A percentile compares a stretch with the other conserved stretches of the same genome.
Evolutionary conservation across 192 early-diverging fungal genomes (phyloP).

Genomic region (Backusella australiensis): DNA sequence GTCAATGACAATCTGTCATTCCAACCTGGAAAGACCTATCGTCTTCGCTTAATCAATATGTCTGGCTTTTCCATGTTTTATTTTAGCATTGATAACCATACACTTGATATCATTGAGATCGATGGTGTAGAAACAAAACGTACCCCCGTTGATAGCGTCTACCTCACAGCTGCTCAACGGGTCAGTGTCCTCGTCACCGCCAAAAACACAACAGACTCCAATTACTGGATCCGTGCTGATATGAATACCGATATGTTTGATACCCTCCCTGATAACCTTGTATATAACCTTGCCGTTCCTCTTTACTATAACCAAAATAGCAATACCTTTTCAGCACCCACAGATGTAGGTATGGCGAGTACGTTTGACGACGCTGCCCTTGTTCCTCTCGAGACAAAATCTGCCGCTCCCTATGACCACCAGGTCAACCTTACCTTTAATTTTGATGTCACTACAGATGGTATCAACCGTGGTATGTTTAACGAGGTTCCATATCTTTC

Average conservation of each 20-base stretch:
- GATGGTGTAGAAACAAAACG: slow-evolving; percentile 67
- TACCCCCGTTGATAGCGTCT: slow-evolving; percentile 49
- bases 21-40: slow-evolving; percentile 69
- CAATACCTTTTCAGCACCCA: slow-evolving; percentile 18
- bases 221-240: slow-evolving; percentile 73
- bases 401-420: slow-evolving; percentile 44
- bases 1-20: slow-evolving; percentile 45
- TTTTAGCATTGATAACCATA: slow-evolving; percentile 69
- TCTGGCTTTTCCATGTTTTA: slow-evolving; percentile 61
- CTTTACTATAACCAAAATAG: slow-evolving; percentile 49
- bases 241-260: slow-evolving; percentile 81
- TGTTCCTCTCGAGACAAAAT: slow-evolving; percentile 42
- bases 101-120: slow-evolving; percentile 66
- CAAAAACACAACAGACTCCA: slow-evolving; percentile 53
- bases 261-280: slow-evolving; percentile 50
- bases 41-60: slow-evolving; percentile 77
- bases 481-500: slow-evolving; percentile 67
- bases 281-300: slow-evolving; percentile 53
- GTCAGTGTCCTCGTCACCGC: slow-evolving; percentile 79
- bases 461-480: slow-evolving; percentile 79
- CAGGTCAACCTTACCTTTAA: slow-evolving; percentile 54
- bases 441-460: slow-evolving; percentile 66
- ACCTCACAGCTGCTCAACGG: slow-evolving; percentile 72
- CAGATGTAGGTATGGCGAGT: slow-evolving; percentile 38
- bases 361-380: slow-evolving; percentile 57